Evolutionary conservation across 805 yeast genomes (phyloP).

Genomic region (Cyberlindnera euphorbiiphila): DNA sequence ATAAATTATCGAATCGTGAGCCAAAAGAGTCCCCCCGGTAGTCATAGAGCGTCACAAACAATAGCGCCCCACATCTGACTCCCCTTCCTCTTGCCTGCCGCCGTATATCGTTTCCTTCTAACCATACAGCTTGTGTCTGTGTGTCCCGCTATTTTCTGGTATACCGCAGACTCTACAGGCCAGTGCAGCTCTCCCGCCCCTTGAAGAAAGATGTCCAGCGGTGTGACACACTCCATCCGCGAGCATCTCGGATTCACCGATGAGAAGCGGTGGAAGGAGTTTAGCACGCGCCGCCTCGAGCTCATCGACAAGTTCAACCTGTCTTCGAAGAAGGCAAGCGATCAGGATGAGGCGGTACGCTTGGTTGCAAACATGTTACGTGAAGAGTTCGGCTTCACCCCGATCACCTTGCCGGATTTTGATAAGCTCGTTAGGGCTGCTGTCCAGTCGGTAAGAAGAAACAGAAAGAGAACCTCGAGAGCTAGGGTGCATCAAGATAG

Average conservation of each 20-base stretch:
- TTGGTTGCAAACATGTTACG: conserved; percentile 75
- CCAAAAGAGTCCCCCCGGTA: too few relatives aligned
- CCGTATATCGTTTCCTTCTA: too few relatives aligned
- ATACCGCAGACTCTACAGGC: too few relatives aligned
- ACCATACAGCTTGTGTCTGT: too few relatives aligned
- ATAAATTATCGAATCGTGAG: too few relatives aligned
- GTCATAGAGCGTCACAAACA: too few relatives aligned
- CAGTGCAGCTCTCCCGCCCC: too few relatives aligned
- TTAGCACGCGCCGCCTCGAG: conserved; percentile 86
- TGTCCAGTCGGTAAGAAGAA: conserved; percentile 86
- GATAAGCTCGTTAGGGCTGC: conserved; percentile 91
- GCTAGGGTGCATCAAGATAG: conserved; percentile 23
- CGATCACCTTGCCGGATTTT: conserved; percentile 61
- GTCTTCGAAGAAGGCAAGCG: conserved; percentile 75
- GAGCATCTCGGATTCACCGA: conserved; percentile 68
- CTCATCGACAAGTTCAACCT: conserved; percentile 70
- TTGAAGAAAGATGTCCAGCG: not conserved
- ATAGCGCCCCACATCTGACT: too few relatives aligned
- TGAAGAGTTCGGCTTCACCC: conserved; percentile 70
- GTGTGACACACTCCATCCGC: conserved; percentile 41
- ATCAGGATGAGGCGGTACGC: conserved; percentile 80
- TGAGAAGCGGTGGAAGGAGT: conserved; percentile 81
- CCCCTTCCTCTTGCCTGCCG: too few relatives aligned
- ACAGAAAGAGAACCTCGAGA: conserved; percentile 59
- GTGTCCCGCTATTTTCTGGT: not conserved